Base-by-base conservation (phyloP, 441 rosid species). In the Adansonia madagascariensis region DNA sequence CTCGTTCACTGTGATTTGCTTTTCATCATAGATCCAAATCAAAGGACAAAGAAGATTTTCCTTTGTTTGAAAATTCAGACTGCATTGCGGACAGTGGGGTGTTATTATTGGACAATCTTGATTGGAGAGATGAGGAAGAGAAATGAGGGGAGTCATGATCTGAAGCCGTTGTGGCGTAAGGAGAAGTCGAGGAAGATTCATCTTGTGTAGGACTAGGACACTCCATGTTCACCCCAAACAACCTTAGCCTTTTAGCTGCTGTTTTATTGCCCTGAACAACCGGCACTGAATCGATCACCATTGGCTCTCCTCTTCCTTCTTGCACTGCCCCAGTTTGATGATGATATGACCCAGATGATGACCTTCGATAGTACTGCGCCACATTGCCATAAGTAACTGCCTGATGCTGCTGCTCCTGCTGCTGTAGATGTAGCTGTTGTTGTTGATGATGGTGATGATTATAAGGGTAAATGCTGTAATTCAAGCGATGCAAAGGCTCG, bases 141-240 rank as follows among this genome's bases (percentile, higher is more conserved):
- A 82, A 80, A 70, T 78, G 78, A 53, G 84, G 85, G 35, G 90
- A 64, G 6, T 84, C 82, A 18, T 27, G 31, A 27, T 71, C 61
- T 46, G 89, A 77, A 75, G 77, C 84, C 60, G 77, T 60, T 79
- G 84, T 76, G 15, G 64, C 83, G 75, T 77, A 85, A 67, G 76
- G 74, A 24, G 82, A 4, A 17, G 70, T 62, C 5, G 87, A 81
- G 44, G 89, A 82, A 69, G 79, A 57, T 20, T 61, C 76, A 7
- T 83, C 83, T 81, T 86, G 81, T 52, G 76, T 55, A 57, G 78
- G 78, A 84, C 85, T 55, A 56, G 78, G 77, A 84, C 88, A 88
- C 67, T 88, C 91, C 91, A 88, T 86, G 86, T 90, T 90, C n/a
- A 90, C 94, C 4, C 94, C 94, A 64, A 90, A 90, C 75, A 90